A percentile compares a stretch with the other conserved stretches of the same genome.
Evolutionary conservation across 441 rosid genomes (phyloP).

Genomic region (Erodium moschatum): DNA sequence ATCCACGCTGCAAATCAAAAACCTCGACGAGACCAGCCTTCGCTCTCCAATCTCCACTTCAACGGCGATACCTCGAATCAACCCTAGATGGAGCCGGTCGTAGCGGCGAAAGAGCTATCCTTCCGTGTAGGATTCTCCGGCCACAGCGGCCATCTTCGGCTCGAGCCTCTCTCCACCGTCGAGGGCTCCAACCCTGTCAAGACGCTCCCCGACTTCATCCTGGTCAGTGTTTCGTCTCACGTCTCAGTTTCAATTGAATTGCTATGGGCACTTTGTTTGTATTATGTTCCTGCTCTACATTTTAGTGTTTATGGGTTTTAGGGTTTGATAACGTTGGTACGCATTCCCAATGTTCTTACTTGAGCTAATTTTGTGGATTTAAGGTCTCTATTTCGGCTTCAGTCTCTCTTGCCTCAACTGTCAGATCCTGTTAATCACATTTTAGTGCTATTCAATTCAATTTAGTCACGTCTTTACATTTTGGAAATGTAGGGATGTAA

Average conservation of each 20-base stretch:
- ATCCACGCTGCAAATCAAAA: constrained; percentile 2
- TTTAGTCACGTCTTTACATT: not conserved
- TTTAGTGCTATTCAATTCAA: constrained; percentile 3
- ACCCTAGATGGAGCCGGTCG: constrained; percentile 8
- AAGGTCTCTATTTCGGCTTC: too few species aligned
- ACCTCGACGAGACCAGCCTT: not conserved
- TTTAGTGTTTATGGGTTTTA: not conserved
- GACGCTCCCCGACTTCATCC: constrained; percentile 76
- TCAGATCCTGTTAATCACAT: not conserved
- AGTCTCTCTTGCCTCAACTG: not conserved
- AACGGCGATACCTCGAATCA: not conserved
- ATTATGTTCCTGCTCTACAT: not conserved
- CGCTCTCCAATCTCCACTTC: not conserved
- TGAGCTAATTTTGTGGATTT: not conserved
- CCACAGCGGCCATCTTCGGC: constrained; percentile 76
- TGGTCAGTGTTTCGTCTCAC: constrained; percentile 35
- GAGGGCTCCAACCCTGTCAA: constrained; percentile 58
- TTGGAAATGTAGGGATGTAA: not conserved
- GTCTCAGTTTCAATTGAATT: not conserved
- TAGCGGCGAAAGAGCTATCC: constrained; percentile 53
- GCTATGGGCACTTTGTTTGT: not conserved
- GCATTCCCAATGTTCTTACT: not conserved
- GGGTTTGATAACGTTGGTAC: not conserved
- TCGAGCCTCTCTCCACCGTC: constrained; percentile 69
- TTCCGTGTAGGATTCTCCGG: constrained; percentile 93